Conservation (phyloP, 2,329 filamentous ascomycete species). For the Raffaelea arxii region DNA sequence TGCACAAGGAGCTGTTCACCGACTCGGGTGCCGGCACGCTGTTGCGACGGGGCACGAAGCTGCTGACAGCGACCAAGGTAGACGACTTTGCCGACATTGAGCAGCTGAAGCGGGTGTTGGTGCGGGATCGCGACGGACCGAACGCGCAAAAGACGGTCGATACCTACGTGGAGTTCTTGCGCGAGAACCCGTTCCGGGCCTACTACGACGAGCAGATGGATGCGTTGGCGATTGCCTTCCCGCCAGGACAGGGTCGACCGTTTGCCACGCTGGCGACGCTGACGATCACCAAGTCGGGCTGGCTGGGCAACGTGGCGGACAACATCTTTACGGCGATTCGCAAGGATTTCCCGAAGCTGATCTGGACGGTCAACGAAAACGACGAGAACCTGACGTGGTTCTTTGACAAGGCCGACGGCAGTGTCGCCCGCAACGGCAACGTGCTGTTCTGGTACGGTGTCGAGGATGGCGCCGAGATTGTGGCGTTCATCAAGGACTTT, state of each 20-base stretch:
- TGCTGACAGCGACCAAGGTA: constrained; percentile 62
- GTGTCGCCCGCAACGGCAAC: constrained; percentile 73
- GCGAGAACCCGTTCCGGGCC: constrained; percentile 72
- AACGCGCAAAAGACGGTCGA: constrained; percentile 79
- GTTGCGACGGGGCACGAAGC: constrained; percentile 84
- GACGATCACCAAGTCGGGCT: constrained; percentile 87
- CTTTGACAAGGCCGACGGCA: constrained; percentile 93
- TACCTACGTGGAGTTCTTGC: constrained; percentile 71
- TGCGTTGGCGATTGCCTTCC: constrained; percentile 79
- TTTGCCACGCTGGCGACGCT: constrained; percentile 82
- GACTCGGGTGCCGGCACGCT: constrained; percentile 91
- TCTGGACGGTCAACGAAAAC: constrained; percentile 93
- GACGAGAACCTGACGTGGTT: constrained; percentile 98
- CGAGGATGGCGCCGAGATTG: constrained; percentile 70
- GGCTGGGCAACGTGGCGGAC: constrained; percentile 89
- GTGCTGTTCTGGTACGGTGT: constrained; percentile 96
- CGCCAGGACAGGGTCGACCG: constrained; percentile 53
- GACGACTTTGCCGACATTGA: constrained; percentile 66
- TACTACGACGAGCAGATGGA: constrained; percentile 95
- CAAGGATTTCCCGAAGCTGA: constrained; percentile 83
- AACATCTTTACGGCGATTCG: constrained; percentile 91
- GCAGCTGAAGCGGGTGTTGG: constrained; percentile 70
- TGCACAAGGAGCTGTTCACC: constrained; percentile 95
- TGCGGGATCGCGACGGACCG: constrained; percentile 71
- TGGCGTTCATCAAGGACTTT: constrained; percentile 77